Conservation (phyloP, 306 rosid genomes). For the Vigna mungo region DNA sequence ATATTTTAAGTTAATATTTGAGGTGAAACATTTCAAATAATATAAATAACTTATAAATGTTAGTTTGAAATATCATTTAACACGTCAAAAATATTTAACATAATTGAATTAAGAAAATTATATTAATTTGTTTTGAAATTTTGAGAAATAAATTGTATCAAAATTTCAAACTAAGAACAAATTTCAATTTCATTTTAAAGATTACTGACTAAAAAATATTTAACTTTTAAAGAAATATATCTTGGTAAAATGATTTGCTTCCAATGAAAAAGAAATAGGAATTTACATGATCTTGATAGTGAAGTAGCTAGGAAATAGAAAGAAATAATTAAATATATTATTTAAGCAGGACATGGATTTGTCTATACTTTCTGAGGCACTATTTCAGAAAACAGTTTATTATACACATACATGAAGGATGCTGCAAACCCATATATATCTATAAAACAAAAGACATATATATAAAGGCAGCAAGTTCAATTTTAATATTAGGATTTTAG, state of each 20-base stretch:
- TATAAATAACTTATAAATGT: too few relatives aligned
- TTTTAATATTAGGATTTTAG: constrained; percentile 34
- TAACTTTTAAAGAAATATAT: not conserved
- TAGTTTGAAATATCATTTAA: too few relatives aligned
- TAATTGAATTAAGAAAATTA: too few relatives aligned
- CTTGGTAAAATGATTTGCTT: constrained; percentile 36
- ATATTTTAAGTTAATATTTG: too few relatives aligned
- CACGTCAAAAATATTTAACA: too few relatives aligned
- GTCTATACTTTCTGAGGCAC: constrained; percentile 73
- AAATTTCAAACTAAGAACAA: too few relatives aligned
- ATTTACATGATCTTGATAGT: constrained; percentile 39
- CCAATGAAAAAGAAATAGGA: constrained; percentile 14
- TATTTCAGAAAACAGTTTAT: constrained; percentile 47
- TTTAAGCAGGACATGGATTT: constrained; percentile 39
- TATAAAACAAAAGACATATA: constrained; percentile 43
- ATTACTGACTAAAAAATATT: too few relatives aligned
- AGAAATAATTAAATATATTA: constrained; percentile 19
- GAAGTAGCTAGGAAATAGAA: constrained; percentile 16
- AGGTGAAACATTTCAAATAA: rapidly evolving
- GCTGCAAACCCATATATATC: constrained; percentile 7
- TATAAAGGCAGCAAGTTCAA: constrained; percentile 39
- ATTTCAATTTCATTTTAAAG: too few relatives aligned
- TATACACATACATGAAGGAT: constrained; percentile 37
- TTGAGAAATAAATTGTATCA: too few relatives aligned
- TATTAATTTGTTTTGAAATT: too few relatives aligned